Conservation (phyloP, 768 basidiomycete genomes). For the Podaxis sp. region DNA sequence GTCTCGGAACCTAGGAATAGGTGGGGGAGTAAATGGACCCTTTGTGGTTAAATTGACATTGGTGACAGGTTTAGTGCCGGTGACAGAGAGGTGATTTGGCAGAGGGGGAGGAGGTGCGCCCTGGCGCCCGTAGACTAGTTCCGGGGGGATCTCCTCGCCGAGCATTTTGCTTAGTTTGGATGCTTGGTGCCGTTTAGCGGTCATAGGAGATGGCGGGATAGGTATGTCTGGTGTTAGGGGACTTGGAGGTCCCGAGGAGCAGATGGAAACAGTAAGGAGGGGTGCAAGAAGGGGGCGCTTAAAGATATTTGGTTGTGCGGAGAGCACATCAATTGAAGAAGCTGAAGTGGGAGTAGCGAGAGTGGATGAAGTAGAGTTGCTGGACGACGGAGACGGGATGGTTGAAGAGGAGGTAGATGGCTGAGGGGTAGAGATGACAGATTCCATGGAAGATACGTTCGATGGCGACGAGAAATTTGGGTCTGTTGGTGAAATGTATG, state of each 20-base stretch:
- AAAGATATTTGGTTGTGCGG: background rate
- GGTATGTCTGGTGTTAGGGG: slow-evolving; percentile 17
- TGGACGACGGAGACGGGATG: background rate
- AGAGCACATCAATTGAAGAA: background rate
- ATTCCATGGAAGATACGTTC: background rate
- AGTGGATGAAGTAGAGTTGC: background rate
- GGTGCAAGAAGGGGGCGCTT: background rate
- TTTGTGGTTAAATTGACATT: background rate
- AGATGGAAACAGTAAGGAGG: background rate
- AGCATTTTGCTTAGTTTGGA: slow-evolving; percentile 27
- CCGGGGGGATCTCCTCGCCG: slow-evolving; percentile 21
- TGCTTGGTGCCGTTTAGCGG: slow-evolving; percentile 20
- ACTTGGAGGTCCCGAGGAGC: background rate
- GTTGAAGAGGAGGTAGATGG: background rate
- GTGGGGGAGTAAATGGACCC: background rate
- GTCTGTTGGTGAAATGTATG: background rate
- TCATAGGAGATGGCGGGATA: slow-evolving; percentile 22
- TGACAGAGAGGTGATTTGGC: background rate
- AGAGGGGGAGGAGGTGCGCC: background rate
- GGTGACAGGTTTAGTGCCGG: background rate
- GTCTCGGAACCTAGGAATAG: background rate
- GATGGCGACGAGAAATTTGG: background rate
- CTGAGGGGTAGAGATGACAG: background rate
- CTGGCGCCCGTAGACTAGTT: background rate
- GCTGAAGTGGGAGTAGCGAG: background rate